These are phyloP conservation scores for Blastobotrys niveus DNA, from an alignment of 1,139 yeast genomes.

Conservation along the genomic window DNA sequence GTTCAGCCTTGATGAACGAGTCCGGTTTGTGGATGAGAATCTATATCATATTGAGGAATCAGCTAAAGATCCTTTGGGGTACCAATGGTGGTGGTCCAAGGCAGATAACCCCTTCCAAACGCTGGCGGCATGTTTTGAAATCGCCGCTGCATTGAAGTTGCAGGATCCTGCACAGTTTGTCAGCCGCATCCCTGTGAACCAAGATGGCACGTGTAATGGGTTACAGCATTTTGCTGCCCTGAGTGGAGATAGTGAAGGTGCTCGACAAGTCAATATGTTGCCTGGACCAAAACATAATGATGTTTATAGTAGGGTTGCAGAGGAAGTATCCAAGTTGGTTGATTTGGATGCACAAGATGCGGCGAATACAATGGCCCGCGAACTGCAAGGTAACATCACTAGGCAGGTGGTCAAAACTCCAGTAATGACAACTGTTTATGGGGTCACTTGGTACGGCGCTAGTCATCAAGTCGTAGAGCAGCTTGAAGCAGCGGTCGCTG, in stretches of 20 bases:
- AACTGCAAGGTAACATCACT: conserved; percentile 54
- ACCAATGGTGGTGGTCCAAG: conserved; percentile 67
- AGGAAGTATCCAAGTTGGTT: no score
- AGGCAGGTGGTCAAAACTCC: conserved; percentile 94
- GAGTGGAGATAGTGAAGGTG: conserved; percentile 95
- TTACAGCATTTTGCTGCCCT: conserved; percentile 96
- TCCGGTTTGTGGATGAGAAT: conserved; percentile 62
- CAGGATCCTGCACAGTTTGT: conserved; percentile 69
- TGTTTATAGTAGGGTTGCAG: conserved; percentile 80
- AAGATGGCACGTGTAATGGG: conserved; percentile 97
- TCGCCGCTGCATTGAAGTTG: conserved; percentile 62
- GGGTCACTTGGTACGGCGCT: conserved; percentile 94
- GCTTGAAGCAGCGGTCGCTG: no score
- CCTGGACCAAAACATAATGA: conserved; percentile 87
- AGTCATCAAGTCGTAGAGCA: no score
- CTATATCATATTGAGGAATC: conserved; percentile 57
- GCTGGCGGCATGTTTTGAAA: conserved; percentile 76
- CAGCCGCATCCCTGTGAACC: conserved; percentile 88
- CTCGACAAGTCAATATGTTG: conserved; percentile 78
- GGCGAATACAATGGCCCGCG: conserved; percentile 42
- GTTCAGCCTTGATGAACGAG: conserved; percentile 71
- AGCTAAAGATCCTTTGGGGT: conserved; percentile 63
- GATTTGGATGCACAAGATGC: no score
- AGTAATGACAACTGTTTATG: conserved; percentile 97
- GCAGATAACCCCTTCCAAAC: conserved; percentile 98